A percentile compares a stretch with the other conserved stretches of the same genome.
Conservation (phyloP, 352 stramenopile genomes). For the Globisporangium polare region DNA sequence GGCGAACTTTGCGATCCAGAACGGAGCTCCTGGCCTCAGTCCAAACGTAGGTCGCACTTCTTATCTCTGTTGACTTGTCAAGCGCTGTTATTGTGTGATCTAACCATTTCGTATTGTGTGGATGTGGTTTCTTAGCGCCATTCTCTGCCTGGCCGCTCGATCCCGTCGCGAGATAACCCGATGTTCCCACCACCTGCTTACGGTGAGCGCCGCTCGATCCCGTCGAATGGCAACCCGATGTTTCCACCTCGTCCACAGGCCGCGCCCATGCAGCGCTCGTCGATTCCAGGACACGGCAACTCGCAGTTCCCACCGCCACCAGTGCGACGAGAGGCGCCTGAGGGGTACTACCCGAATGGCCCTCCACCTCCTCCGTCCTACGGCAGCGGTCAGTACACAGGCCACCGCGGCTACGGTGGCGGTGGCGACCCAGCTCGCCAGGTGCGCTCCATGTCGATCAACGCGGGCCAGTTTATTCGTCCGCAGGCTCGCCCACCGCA, state of each 20-base stretch:
- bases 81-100: not conserved
- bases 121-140: constrained; percentile 14
- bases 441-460: constrained; percentile 65
- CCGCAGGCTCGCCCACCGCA: constrained; percentile 18
- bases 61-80: not conserved
- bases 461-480: constrained; percentile 39
- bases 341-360: constrained; percentile 29
- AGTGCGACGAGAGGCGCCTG: constrained; percentile 31
- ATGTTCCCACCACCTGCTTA: constrained; percentile 55
- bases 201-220: constrained; percentile 59
- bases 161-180: constrained; percentile 54
- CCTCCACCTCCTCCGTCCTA: constrained; percentile 14
- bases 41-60: constrained; percentile 15
- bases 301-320: constrained; percentile 58
- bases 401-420: constrained; percentile 3
- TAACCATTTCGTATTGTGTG: constrained; percentile 6
- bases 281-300: constrained; percentile 48
- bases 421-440: constrained; percentile 28
- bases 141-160: constrained; percentile 32
- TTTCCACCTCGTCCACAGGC: constrained; percentile 50
- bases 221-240: constrained; percentile 56
- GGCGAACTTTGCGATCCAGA: constrained; percentile 23
- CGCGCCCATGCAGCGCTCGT: constrained; percentile 30
- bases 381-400: constrained; percentile 16
- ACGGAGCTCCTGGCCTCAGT: constrained; percentile 18